phyloP scores from a whole-genome alignment of 306 rosid species.

The Cyclanthera cordifolia region DNA sequence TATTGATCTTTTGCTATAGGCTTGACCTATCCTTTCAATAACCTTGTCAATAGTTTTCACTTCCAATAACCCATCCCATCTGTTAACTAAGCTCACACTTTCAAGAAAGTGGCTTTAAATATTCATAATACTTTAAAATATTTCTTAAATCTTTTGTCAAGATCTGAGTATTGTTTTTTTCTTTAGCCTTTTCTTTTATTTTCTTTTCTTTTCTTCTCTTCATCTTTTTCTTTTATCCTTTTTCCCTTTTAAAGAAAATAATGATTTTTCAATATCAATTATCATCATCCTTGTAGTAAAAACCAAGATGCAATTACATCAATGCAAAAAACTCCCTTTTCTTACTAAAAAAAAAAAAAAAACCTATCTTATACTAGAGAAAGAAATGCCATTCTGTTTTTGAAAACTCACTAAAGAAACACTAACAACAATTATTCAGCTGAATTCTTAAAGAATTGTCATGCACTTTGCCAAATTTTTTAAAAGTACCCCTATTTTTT shows the following conservation, averaged over 20 bases:
- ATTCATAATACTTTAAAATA: not conserved
- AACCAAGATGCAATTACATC: not conserved
- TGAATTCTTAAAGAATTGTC: no score
- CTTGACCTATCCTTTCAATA: not conserved
- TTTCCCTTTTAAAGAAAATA: not conserved
- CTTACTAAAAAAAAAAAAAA: not conserved
- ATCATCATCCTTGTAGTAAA: not conserved
- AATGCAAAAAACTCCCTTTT: not conserved
- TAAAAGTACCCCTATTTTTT: no score
- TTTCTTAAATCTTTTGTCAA: constrained; percentile 3
- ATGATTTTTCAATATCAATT: not conserved
- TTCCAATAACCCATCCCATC: not conserved
- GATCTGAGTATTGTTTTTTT: not conserved
- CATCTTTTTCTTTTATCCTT: not conserved
- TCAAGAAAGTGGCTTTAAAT: not conserved
- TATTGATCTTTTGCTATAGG: not conserved
- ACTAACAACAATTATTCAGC: not conserved
- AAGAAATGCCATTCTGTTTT: not conserved
- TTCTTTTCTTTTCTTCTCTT: not conserved
- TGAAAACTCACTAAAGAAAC: not conserved
- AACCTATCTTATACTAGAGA: not conserved
- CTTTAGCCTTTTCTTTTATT: not conserved
- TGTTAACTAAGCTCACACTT: not conserved
- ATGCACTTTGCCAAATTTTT: no score
- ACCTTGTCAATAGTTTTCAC: not conserved